phyloP scores from a whole-genome alignment of 169 alveolate genomes.

The Cryptosporidium meleagridis region DNA sequence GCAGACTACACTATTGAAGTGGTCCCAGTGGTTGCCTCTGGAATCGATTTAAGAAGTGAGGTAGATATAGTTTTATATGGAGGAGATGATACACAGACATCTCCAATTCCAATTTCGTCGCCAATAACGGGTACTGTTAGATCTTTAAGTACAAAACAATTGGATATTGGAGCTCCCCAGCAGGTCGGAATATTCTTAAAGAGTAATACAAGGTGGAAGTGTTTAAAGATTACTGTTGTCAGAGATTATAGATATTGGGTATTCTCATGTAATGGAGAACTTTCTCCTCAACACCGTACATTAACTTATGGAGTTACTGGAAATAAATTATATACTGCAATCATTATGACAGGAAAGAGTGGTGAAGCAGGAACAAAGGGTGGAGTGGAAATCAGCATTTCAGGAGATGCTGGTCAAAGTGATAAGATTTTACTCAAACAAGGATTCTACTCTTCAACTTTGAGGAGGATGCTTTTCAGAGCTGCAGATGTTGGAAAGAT shows the following conservation, averaged over 20 bases:
- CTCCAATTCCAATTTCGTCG: conserved; percentile 83
- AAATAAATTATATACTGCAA: conserved; percentile 77
- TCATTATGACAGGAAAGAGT: conserved; percentile 79
- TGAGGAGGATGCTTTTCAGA: conserved; percentile 82
- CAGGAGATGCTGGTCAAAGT: conserved; percentile 84
- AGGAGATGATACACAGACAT: conserved; percentile 84
- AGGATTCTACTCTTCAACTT: conserved; percentile 78
- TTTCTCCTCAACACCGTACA: conserved; percentile 77
- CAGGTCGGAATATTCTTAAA: conserved; percentile 82
- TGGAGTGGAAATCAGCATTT: conserved; percentile 80
- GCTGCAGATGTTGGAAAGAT: conserved; percentile 88
- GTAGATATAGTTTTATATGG: conserved; percentile 78
- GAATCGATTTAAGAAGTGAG: conserved; percentile 83
- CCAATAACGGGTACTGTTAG: conserved; percentile 82
- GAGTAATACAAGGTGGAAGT: conserved; percentile 86
- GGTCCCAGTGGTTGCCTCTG: conserved; percentile 83
- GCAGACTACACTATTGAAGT: conserved; percentile 87
- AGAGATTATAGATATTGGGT: conserved; percentile 90
- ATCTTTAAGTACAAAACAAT: conserved; percentile 80
- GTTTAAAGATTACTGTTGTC: conserved; percentile 87
- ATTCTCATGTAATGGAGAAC: conserved; percentile 86
- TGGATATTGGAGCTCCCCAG: conserved; percentile 86
- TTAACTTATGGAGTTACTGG: conserved; percentile 79
- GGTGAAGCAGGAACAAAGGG: conserved; percentile 86
- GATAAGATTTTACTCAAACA: conserved; percentile 80